Percentiles rank a stretch among this genome's conserved stretches.
phyloP scores from a whole-genome alignment of 805 yeast genomes.

The Kluyveromyces nonfermentans region DNA sequence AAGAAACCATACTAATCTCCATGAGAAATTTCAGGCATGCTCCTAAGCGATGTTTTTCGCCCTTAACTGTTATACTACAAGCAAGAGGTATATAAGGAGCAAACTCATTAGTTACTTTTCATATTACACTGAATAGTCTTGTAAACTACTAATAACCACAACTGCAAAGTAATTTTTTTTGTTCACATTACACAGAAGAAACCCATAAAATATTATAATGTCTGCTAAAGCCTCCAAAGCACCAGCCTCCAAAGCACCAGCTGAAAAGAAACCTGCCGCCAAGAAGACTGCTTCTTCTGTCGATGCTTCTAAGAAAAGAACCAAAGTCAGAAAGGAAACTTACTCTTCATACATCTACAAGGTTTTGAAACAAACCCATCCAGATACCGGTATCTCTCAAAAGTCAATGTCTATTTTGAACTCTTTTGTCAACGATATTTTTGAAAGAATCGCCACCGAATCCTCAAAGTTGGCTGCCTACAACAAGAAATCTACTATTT shows the following conservation, averaged over 20 bases:
- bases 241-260: constrained; percentile 91
- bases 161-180: background rate
- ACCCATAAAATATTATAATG: constrained; percentile 4
- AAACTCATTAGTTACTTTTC: background rate
- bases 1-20: background rate
- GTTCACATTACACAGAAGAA: background rate
- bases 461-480: constrained; percentile 98
- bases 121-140: background rate
- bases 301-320: constrained; percentile 79
- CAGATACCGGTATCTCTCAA: constrained; percentile 98
- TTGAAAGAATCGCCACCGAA: constrained; percentile 96
- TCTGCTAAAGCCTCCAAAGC: constrained; percentile 25
- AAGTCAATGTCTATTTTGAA: constrained; percentile 98
- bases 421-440: constrained; percentile 96
- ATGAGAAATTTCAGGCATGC: background rate
- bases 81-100: constrained; percentile 2
- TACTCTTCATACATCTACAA: constrained; percentile 97
- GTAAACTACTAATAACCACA: background rate
- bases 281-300: constrained; percentile 80
- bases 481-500: constrained; percentile 96
- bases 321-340: constrained; percentile 95
- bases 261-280: constrained; percentile 91
- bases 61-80: background rate
- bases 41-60: background rate
- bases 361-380: constrained; percentile 97